Evolutionary conservation across 768 basidiomycete genomes (phyloP), one percentile per base, ranked within the genome.

Genomic region (Gloeopeniophorella convolvens): DNA sequence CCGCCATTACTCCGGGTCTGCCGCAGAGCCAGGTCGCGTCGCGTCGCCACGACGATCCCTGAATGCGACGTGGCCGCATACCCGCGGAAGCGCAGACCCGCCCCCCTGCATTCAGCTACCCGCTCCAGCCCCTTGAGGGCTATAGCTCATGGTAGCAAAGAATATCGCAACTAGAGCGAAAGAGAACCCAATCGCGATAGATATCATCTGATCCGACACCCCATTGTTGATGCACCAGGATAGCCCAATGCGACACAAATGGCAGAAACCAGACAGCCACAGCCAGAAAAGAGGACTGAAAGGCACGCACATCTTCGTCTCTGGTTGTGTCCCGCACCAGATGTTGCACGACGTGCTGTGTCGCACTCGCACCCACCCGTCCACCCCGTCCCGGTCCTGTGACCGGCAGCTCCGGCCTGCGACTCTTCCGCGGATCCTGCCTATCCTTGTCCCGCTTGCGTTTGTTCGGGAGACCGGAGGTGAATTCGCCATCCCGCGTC

Each of bases 271-370:
- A 50, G 44, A 51, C 50, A 46, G 37, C 31, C 16, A 33, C 39
- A n/a, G 15, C 33, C 31, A 34, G 35, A 37, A 55, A 48, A 50
- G 50, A 51, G 43, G 48, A 54, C 62, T 54, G 55, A 56, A 54
- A 46, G 59, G 57, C 47, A 89, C 93, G 78, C 72, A 97, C 95
- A 70, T 98, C 95, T 69, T 95, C 85, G 70, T 91, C 90, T 60
- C 92, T 72, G 35, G 88, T 87, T 55, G 84, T 88, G 64, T 95
- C 90, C 62, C 89, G 77, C 56, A 98, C 91, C 65, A 98, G 70
- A 63, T 91, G 88, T 69, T 96, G 93, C 44, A 98, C 93, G 58
- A 98, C 80, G 64, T 97, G 93, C 60, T 97, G 94, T 42, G 92
- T 97, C 15, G 95, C 95, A 70, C 91, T 94, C 28, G 92, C 92